Evolutionary conservation across 1,284 basidiomycete species (phyloP).

Genomic region (Moniliophthora roreri): DNA sequence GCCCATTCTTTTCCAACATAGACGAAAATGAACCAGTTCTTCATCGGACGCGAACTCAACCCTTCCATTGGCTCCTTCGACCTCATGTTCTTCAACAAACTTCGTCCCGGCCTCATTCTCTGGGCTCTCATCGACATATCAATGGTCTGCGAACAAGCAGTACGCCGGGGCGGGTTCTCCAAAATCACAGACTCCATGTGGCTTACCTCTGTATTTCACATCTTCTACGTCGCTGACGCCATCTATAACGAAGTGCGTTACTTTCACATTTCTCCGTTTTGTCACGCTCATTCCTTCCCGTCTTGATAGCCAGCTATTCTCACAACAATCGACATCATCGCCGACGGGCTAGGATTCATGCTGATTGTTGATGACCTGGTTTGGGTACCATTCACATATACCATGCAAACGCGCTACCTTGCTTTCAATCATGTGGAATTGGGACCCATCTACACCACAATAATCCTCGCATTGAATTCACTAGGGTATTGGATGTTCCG

Average conservation of each 20-base stretch:
- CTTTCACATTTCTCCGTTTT: neutral
- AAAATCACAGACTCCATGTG: slow-evolving; percentile 89
- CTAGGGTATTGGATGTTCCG: slow-evolving; percentile 94
- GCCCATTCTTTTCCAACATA: too few species aligned
- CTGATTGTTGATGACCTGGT: slow-evolving; percentile 89
- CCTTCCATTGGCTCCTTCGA: slow-evolving; percentile 88
- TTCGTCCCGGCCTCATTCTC: slow-evolving; percentile 92
- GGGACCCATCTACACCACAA: slow-evolving; percentile 56
- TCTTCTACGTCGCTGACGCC: slow-evolving; percentile 84
- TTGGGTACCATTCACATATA: slow-evolving; percentile 97
- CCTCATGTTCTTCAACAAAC: slow-evolving; percentile 96
- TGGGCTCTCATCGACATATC: slow-evolving; percentile 92
- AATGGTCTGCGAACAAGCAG: slow-evolving; percentile 90
- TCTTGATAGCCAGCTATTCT: slow-evolving; percentile 85
- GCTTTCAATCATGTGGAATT: slow-evolving; percentile 86
- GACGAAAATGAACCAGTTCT: too few species aligned
- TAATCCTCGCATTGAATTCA: slow-evolving; percentile 68
- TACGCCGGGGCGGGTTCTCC: slow-evolving; percentile 54
- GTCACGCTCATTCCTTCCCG: neutral
- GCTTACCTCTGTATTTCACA: slow-evolving; percentile 85
- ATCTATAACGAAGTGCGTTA: slow-evolving; percentile 82
- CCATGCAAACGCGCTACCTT: slow-evolving; percentile 91
- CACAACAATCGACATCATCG: slow-evolving; percentile 97
- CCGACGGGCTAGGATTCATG: slow-evolving; percentile 99
- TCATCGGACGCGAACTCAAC: slow-evolving; percentile 94